These are phyloP conservation scores for Parascedosporium putredinis DNA, from an alignment of 2,329 filamentous ascomycete species.

Conservation along the genomic window DNA sequence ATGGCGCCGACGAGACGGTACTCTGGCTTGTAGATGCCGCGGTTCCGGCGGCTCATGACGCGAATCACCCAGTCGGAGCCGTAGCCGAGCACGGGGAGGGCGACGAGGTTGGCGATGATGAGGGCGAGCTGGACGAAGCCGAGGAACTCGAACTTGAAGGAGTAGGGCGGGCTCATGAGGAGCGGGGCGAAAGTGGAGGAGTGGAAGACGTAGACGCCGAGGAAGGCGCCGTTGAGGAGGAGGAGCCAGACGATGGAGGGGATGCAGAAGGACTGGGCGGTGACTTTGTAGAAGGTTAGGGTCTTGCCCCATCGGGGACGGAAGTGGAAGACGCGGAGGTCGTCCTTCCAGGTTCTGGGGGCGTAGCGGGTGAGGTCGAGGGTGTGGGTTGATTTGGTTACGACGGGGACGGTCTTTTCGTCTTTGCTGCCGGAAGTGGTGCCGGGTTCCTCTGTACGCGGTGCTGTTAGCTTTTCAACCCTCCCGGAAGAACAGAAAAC, in stretches of 20 bases:
- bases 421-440: not conserved
- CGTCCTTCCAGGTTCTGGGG: slow-evolving; percentile 14
- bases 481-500: too few relatives aligned
- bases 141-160: slow-evolving; percentile 19
- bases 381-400: not conserved
- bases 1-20: slow-evolving; percentile 23
- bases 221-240: slow-evolving; percentile 15
- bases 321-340: slow-evolving; percentile 14
- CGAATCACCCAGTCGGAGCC: slow-evolving; percentile 26
- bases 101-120: slow-evolving; percentile 25
- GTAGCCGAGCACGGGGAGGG: slow-evolving; percentile 26
- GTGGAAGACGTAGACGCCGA: slow-evolving; percentile 17
- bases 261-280: slow-evolving; percentile 10
- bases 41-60: slow-evolving; percentile 23
- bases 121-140: slow-evolving; percentile 28
- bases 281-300: slow-evolving; percentile 13
- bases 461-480: slow-evolving; percentile 15
- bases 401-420: not conserved
- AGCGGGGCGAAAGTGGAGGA: slow-evolving; percentile 23
- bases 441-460: slow-evolving; percentile 17
- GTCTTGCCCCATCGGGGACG: slow-evolving; percentile 12
- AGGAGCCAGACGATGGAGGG: slow-evolving; percentile 16
- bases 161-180: slow-evolving; percentile 24
- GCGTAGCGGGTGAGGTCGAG: not conserved
- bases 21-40: slow-evolving; percentile 31